Evolutionary conservation across 345 rosid species (phyloP).

Genomic region (Acer campestre): DNA sequence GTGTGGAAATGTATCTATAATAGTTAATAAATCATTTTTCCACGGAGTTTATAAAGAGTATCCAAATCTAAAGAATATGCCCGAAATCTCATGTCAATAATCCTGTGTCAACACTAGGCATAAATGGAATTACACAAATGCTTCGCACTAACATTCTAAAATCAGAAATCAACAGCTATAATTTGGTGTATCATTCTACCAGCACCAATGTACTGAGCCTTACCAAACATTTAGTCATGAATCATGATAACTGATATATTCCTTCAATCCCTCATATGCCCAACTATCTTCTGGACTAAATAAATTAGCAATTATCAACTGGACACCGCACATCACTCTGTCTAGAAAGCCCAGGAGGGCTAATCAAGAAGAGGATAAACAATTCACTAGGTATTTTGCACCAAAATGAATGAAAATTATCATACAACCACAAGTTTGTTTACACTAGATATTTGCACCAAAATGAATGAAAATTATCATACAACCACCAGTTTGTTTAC

Average conservation of each 20-base stretch:
- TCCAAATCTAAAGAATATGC: no score
- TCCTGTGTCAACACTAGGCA: no score
- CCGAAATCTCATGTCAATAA: no score
- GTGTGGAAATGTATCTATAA: background rate
- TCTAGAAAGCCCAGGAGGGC: background rate
- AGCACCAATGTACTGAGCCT: no score
- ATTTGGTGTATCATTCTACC: background rate
- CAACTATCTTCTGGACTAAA: no score
- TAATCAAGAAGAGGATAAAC: background rate
- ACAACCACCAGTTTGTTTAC: background rate
- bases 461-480: background rate
- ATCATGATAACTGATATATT: no score
- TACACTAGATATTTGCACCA: background rate
- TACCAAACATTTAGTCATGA: no score
- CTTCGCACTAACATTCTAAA: background rate
- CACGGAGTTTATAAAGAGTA: no score
- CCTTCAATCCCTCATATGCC: no score
- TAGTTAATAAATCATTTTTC: background rate
- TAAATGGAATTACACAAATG: background rate
- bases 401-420: background rate
- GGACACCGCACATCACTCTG: background rate
- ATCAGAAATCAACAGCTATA: background rate
- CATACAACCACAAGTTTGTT: no score
- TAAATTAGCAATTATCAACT: no score
- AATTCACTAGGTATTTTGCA: background rate